Evolutionary conservation across 2,329 filamentous ascomycete species (phyloP).

Genomic region (Fusarium pseudocircinatum): DNA sequence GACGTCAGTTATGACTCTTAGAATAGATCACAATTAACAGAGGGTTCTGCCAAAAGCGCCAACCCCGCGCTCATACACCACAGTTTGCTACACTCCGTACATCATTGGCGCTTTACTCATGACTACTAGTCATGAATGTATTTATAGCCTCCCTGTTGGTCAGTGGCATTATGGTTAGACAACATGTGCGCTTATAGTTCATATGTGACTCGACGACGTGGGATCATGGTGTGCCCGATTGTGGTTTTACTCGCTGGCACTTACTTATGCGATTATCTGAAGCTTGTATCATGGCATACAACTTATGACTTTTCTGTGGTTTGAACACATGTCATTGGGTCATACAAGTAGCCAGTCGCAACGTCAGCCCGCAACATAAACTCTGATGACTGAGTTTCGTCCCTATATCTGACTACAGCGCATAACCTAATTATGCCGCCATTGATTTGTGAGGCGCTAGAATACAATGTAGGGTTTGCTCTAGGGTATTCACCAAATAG

Average conservation of each 20-base stretch:
- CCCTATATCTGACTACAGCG: neutral
- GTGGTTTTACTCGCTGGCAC: neutral
- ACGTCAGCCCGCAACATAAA: neutral
- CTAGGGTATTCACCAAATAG: neutral
- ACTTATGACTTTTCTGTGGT: neutral
- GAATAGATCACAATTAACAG: conserved; percentile 17
- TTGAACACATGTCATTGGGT: neutral
- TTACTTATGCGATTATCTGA: neutral
- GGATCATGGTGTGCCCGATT: neutral
- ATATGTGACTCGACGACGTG: neutral
- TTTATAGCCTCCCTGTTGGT: neutral
- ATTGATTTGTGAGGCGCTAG: too few species aligned
- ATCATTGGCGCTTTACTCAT: neutral
- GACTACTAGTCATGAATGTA: too few species aligned
- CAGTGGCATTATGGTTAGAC: neutral
- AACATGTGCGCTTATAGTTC: neutral
- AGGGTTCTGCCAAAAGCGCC: conserved; percentile 15
- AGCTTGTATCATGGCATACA: neutral
- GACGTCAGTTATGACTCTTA: conserved; percentile 39
- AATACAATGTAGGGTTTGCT: neutral
- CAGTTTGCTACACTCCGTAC: neutral
- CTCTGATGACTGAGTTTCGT: neutral
- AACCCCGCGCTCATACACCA: neutral
- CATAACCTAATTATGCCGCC: neutral
- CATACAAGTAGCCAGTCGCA: neutral